Conservation (phyloP, 805 yeast genomes). For the Metschnikowia lachancei region DNA sequence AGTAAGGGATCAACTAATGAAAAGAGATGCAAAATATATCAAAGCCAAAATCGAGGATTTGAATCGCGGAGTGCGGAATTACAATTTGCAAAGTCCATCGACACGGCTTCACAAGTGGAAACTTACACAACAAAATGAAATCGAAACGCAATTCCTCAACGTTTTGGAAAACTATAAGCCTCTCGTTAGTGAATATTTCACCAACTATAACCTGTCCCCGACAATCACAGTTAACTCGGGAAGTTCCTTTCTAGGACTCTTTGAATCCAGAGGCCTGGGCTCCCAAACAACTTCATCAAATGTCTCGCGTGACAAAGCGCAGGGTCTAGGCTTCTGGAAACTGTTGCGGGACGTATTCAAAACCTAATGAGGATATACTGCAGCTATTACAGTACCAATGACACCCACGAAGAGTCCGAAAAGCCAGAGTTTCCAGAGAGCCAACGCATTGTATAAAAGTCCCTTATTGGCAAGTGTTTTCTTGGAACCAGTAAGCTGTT, state of each 20-base stretch:
- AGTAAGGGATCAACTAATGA: neutral
- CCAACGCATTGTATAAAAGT: conserved; percentile 5
- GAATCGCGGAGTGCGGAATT: conserved; percentile 27
- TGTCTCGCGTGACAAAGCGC: neutral
- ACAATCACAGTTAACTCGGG: neutral
- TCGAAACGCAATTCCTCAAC: conserved; percentile 21
- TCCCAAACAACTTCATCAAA: neutral
- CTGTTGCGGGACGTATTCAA: conserved; percentile 12
- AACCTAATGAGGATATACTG: neutral
- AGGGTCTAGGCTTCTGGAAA: conserved; percentile 13
- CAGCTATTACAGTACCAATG: neutral
- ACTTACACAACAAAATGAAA: conserved; percentile 28
- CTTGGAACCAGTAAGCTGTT: conserved; percentile 15
- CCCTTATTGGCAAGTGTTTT: conserved; percentile 10
- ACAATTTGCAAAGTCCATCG: conserved; percentile 42
- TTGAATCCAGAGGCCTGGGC: neutral
- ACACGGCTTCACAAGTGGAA: conserved; percentile 39
- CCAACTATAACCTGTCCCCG: neutral
- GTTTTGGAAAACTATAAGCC: conserved; percentile 11
- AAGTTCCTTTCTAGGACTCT: conserved; percentile 1
- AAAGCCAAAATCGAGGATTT: conserved; percentile 14
- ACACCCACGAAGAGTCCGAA: neutral
- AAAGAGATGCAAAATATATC: conserved; percentile 7
- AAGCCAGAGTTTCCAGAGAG: conserved; percentile 16
- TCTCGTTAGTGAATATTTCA: conserved; percentile 2